These are phyloP conservation scores for Fusarium austroafricanum DNA, from an alignment of 2,329 filamentous ascomycete genomes.

Conservation along the genomic window DNA sequence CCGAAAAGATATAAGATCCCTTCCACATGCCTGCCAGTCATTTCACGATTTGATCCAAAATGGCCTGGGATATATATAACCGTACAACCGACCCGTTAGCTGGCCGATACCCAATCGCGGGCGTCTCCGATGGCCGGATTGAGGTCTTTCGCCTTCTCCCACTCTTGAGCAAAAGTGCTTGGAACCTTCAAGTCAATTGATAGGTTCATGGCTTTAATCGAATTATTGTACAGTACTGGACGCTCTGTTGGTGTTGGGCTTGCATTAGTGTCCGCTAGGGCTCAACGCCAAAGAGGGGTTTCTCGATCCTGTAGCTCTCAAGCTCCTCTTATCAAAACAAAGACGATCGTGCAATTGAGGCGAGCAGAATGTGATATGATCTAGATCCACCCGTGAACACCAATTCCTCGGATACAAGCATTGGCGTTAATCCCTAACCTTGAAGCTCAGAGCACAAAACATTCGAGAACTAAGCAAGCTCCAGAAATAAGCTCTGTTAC, in stretches of 20 bases:
- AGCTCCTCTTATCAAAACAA: background rate
- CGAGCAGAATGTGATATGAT: background rate
- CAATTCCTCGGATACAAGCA: background rate
- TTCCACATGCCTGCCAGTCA: background rate
- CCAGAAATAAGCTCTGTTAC: background rate
- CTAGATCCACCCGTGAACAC: background rate
- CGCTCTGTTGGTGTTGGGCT: background rate
- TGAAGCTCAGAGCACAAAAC: background rate
- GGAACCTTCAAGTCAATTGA: slow-evolving; percentile 8
- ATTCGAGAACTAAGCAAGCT: background rate
- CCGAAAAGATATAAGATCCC: background rate
- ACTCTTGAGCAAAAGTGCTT: slow-evolving; percentile 22
- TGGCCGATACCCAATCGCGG: slow-evolving; percentile 34
- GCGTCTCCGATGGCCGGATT: slow-evolving; percentile 23
- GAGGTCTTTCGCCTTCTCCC: background rate
- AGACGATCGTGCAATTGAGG: background rate
- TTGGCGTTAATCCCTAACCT: background rate
- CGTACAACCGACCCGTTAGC: slow-evolving; percentile 2
- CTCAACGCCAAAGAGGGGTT: slow-evolving; percentile 13
- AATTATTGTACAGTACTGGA: no score
- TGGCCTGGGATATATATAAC: slow-evolving; percentile 19
- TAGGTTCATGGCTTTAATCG: slow-evolving; percentile 5
- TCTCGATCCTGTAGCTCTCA: background rate
- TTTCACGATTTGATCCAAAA: background rate
- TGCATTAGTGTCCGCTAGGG: slow-evolving; percentile 33